Percentiles rank a stretch among this genome's conserved stretches.
Evolutionary conservation across 352 stramenopile species (phyloP).

Genomic region (Blastocystis sp.): DNA sequence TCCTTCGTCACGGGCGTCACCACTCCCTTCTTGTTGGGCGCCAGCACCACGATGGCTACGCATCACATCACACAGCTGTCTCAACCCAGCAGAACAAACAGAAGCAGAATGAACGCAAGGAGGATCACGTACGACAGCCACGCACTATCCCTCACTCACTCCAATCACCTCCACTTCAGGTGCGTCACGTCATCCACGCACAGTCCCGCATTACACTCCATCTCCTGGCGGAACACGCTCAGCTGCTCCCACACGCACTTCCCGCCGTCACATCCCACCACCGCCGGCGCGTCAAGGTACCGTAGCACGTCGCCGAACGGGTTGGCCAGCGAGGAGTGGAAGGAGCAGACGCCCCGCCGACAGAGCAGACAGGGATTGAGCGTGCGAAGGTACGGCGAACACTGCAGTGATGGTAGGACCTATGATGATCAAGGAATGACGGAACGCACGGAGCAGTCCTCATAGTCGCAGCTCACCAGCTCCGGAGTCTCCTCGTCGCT

Average conservation of each 20-base stretch:
- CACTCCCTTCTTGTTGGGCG: slow-evolving; percentile 10
- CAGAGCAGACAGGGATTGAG: slow-evolving; percentile 43
- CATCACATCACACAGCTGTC: background rate
- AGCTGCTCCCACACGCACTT: slow-evolving; percentile 50
- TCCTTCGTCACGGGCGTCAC: slow-evolving; percentile 42
- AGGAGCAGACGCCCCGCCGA: background rate
- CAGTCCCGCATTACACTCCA: slow-evolving; percentile 27
- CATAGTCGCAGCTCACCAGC: slow-evolving; percentile 1
- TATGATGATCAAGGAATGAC: background rate
- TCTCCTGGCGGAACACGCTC: slow-evolving; percentile 19
- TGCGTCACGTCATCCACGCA: slow-evolving; percentile 12
- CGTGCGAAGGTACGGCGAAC: slow-evolving; percentile 8
- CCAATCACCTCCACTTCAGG: background rate
- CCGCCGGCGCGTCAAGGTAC: background rate
- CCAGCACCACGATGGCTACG: slow-evolving; percentile 5
- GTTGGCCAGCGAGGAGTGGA: background rate
- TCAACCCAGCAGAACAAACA: slow-evolving; percentile 4
- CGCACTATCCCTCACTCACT: background rate
- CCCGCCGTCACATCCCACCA: slow-evolving; percentile 43
- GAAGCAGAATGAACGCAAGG: slow-evolving; percentile 11
- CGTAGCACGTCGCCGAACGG: slow-evolving; percentile 27
- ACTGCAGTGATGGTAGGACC: slow-evolving; percentile 29
- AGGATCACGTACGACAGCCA: slow-evolving; percentile 33
- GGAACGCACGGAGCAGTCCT: slow-evolving; percentile 8
- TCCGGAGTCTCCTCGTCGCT: background rate